phyloP scores from a whole-genome alignment of 2,329 filamentous ascomycete species.

The Botrytis fragariae region DNA sequence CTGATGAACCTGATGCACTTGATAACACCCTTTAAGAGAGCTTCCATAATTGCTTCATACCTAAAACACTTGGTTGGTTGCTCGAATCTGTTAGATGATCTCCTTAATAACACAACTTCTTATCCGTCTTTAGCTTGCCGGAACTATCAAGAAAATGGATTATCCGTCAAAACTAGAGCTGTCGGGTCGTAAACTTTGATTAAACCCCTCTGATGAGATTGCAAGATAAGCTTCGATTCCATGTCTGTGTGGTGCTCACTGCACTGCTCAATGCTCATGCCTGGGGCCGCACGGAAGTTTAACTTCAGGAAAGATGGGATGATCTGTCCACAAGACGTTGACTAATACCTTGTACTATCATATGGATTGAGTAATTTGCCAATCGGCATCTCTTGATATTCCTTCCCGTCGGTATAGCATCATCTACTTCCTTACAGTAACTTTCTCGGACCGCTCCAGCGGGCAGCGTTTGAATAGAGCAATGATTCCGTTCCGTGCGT shows the following conservation, averaged over 20 bases:
- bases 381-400: conserved; percentile 8
- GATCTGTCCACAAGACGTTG: conserved; percentile 18
- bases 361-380: neutral
- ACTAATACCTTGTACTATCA: neutral
- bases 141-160: neutral
- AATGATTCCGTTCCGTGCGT: neutral
- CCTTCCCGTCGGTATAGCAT: conserved; percentile 15
- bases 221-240: conserved; percentile 14
- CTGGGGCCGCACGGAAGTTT: conserved; percentile 14
- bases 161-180: neutral
- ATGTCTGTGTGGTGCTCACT: conserved; percentile 2
- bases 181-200: neutral
- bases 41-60: neutral
- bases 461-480: neutral
- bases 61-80: neutral
- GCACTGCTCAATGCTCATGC: conserved; percentile 1
- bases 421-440: neutral
- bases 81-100: neutral
- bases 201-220: conserved; percentile 4
- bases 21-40: neutral
- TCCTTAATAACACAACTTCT: neutral
- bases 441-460: conserved; percentile 17
- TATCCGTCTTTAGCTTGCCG: neutral
- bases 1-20: neutral
- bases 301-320: conserved; percentile 13